These are phyloP conservation scores for Mallotus repandus DNA, from an alignment of 441 rosid genomes.

Conservation along the genomic window DNA sequence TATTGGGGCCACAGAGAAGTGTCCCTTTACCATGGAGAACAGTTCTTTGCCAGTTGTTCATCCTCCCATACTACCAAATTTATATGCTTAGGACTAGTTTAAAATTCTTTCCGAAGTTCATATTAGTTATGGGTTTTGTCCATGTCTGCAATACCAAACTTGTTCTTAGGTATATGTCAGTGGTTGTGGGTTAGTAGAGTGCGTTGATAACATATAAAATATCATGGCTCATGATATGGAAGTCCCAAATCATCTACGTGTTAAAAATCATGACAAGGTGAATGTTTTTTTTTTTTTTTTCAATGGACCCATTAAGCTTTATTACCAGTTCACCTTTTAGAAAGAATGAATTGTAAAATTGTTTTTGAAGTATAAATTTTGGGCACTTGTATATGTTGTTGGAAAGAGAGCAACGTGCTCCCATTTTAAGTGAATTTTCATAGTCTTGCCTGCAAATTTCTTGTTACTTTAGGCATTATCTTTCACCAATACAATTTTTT, in stretches of 20 bases:
- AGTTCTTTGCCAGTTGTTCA: slow-evolving; percentile 19
- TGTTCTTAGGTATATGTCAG: not conserved
- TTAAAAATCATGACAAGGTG: no score
- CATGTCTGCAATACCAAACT: not conserved
- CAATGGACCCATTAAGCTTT: no score
- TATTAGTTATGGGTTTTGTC: not conserved
- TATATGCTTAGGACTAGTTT: not conserved
- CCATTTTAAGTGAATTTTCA: not conserved
- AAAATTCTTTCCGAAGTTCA: not conserved
- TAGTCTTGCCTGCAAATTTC: no score
- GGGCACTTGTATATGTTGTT: not conserved
- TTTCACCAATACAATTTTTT: no score
- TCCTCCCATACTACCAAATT: not conserved
- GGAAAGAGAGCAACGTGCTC: not conserved
- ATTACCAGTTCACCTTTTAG: no score
- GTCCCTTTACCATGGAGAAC: not conserved
- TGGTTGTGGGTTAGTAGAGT: not conserved
- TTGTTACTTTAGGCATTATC: no score
- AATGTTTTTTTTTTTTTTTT: no score
- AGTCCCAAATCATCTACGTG: no score
- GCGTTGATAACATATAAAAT: no score
- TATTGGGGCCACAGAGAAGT: not conserved
- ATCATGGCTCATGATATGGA: no score
- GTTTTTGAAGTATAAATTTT: no score
- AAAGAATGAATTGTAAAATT: no score